Conservation (phyloP, 169 alveolate species). For the Eimeria falciformis region DNA sequence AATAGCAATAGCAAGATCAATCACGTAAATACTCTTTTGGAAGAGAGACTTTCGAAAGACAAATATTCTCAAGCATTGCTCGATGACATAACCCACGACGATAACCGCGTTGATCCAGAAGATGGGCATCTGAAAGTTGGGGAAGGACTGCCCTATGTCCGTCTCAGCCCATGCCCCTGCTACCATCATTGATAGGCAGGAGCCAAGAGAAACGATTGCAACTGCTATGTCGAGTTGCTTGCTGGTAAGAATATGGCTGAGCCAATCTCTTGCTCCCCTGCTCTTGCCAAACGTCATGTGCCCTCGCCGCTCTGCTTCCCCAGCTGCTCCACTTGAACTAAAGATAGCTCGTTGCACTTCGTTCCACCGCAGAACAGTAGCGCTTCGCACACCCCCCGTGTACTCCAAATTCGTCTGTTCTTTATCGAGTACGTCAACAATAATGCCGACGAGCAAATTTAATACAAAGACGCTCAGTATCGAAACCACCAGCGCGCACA, state of each 20-base stretch:
- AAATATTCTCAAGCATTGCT: conserved; percentile 22
- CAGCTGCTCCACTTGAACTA: conserved; percentile 1
- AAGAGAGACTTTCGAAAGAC: conserved; percentile 36
- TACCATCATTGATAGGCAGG: conserved; percentile 49
- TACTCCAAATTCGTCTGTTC: conserved; percentile 70
- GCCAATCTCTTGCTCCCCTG: conserved; percentile 40
- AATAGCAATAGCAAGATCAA: conserved; percentile 45
- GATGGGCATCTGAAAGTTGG: conserved; percentile 33
- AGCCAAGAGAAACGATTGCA: conserved; percentile 35
- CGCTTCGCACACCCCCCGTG: conserved; percentile 71
- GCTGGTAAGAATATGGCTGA: conserved; percentile 50
- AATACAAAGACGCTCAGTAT: conserved; percentile 54
- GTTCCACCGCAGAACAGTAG: conserved; percentile 77
- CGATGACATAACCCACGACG: conserved; percentile 33
- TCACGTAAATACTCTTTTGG: conserved; percentile 11
- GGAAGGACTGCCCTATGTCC: conserved; percentile 24
- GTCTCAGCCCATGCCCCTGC: conserved; percentile 72
- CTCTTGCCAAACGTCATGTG: background rate
- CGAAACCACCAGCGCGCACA: conserved; percentile 67
- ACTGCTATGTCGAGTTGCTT: conserved; percentile 47
- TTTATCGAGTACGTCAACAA: conserved; percentile 71
- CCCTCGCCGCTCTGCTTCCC: conserved; percentile 1
- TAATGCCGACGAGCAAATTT: conserved; percentile 73
- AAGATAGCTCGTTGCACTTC: conserved; percentile 73
- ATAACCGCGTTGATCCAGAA: conserved; percentile 53